Evolutionary conservation across 139 green algal genomes (phyloP).

Genomic region (Micractinium sp.): DNA sequence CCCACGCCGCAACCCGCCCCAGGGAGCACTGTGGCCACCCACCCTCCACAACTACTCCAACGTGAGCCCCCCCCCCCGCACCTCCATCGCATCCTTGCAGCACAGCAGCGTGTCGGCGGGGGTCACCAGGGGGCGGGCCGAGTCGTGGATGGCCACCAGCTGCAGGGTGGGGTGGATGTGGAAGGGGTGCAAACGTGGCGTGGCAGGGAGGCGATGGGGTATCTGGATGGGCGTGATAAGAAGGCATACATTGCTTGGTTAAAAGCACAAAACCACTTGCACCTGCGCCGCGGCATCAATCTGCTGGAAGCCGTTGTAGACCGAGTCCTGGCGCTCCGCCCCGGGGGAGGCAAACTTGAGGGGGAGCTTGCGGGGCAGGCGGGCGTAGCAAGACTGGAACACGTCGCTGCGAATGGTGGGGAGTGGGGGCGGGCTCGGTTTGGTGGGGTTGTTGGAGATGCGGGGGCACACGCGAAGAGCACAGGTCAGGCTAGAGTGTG

Average conservation of each 20-base stretch:
- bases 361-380: conserved; percentile 37
- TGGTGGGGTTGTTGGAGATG: neutral
- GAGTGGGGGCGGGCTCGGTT: neutral
- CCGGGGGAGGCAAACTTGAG: conserved; percentile 91
- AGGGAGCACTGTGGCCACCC: too few relatives aligned
- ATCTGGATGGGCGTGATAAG: too few relatives aligned
- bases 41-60: too few relatives aligned
- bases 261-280: neutral
- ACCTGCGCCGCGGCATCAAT: conserved; percentile 11
- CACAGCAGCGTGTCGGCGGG: conserved; percentile 65
- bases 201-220: conserved; percentile 21
- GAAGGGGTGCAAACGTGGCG: neutral
- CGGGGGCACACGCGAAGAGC: neutral
- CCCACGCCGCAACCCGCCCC: neutral
- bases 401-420: conserved; percentile 50
- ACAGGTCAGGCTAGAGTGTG: neutral
- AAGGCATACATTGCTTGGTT: too few relatives aligned
- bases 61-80: too few relatives aligned
- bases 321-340: conserved; percentile 94
- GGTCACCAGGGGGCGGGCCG: conserved; percentile 87
- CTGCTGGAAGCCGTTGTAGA: conserved; percentile 84
- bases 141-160: conserved; percentile 97
- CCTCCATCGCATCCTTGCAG: conserved; percentile 54
- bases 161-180: neutral
- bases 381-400: conserved; percentile 54